Percentiles rank a stretch among this genome's conserved stretches.
phyloP scores from a whole-genome alignment of 352 stramenopile genomes.

The Phytophthora idaei region DNA sequence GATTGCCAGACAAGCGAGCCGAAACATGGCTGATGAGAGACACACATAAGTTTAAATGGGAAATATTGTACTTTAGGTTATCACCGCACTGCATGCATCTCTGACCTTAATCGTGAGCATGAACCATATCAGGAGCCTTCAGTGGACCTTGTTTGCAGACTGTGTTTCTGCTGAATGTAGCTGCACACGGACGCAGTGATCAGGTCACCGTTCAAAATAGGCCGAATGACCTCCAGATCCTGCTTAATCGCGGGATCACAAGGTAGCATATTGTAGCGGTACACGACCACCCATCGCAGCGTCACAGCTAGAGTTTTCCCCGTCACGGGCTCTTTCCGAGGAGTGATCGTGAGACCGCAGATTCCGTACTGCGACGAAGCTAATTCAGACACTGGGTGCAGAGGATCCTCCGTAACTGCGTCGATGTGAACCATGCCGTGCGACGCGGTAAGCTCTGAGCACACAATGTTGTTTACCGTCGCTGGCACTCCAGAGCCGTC shows the following conservation, averaged over 20 bases:
- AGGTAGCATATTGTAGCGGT: constrained; percentile 41
- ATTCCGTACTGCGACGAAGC: constrained; percentile 29
- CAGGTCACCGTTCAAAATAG: constrained; percentile 41
- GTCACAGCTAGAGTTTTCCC: constrained; percentile 22
- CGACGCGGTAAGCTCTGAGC: constrained; percentile 19
- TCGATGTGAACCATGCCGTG: constrained; percentile 42
- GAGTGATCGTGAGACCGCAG: constrained; percentile 33
- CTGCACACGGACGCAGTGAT: constrained; percentile 20
- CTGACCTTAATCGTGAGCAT: too few relatives aligned
- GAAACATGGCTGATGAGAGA: too few relatives aligned
- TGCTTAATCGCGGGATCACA: constrained; percentile 23
- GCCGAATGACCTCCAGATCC: constrained; percentile 26
- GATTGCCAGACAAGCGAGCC: too few relatives aligned
- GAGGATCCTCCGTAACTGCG: constrained; percentile 27
- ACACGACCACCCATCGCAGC: constrained; percentile 32
- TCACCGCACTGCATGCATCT: too few relatives aligned
- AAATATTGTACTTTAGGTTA: too few relatives aligned
- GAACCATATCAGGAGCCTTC: not conserved
- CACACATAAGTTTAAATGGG: too few relatives aligned
- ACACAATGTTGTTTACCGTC: constrained; percentile 36
- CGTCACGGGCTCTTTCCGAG: constrained; percentile 24
- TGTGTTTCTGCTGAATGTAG: constrained; percentile 23
- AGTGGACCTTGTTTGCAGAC: not conserved
- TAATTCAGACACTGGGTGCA: constrained; percentile 20
- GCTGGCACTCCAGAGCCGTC: constrained; percentile 18